These are phyloP conservation scores for Juglanconis sp. DNA, from an alignment of 2,329 filamentous ascomycete genomes.

Conservation along the genomic window DNA sequence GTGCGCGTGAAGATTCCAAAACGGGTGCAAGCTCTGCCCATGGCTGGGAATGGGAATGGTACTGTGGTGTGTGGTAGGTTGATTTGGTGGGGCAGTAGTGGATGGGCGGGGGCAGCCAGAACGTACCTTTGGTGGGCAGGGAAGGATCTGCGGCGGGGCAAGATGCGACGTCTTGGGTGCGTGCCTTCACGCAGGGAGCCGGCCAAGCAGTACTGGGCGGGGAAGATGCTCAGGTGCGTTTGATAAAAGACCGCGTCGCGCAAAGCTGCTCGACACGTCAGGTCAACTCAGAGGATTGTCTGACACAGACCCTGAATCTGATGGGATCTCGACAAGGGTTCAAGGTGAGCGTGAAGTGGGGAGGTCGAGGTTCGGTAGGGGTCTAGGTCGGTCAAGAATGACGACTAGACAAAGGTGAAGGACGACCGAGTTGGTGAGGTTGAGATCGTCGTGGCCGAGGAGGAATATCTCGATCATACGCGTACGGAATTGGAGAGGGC, in stretches of 20 bases:
- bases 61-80: constrained; percentile 7
- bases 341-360: background rate
- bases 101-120: constrained; percentile 1
- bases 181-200: constrained; percentile 5
- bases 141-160: constrained; percentile 19
- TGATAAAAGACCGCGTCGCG: background rate
- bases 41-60: constrained; percentile 1
- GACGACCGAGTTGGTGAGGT: background rate
- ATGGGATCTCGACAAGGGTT: background rate
- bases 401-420: background rate
- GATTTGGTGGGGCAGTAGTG: background rate
- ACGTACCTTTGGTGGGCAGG: constrained; percentile 13
- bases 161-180: background rate
- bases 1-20: background rate
- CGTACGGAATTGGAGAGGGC: background rate
- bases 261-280: background rate
- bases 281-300: background rate
- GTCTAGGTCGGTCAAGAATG: background rate
- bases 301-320: background rate
- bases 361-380: background rate
- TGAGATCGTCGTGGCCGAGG: background rate
- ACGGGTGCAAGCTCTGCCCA: constrained; percentile 1
- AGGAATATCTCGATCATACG: background rate
- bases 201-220: constrained; percentile 11
- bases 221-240: constrained; percentile 7